phyloP scores from a whole-genome alignment of 1,139 yeast species.

The Taiozyma sp. region DNA sequence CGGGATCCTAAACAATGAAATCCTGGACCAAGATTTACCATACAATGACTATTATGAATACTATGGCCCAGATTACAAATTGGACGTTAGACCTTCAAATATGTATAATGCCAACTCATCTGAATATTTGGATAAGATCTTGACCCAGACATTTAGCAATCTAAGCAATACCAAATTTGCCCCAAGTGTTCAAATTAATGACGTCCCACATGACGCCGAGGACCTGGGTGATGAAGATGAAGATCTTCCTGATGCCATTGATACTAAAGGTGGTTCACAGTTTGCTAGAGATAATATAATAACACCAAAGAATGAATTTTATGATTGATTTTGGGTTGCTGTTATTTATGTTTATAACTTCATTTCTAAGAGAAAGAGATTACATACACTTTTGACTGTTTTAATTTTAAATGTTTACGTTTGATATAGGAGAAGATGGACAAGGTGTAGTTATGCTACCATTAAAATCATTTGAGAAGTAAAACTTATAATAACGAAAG shows the following conservation, averaged over 20 bases:
- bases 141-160: constrained; percentile 71
- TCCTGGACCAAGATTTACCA: constrained; percentile 79
- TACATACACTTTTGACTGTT: background rate
- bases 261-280: constrained; percentile 88
- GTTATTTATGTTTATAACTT: background rate
- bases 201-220: constrained; percentile 83
- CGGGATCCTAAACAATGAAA: constrained; percentile 75
- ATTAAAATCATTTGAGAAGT: background rate
- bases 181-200: constrained; percentile 91
- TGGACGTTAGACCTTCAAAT: constrained; percentile 91
- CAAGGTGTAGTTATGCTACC: background rate
- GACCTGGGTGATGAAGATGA: constrained; percentile 82
- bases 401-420: background rate
- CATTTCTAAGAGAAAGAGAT: background rate
- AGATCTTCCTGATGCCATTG: constrained; percentile 67
- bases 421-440: background rate
- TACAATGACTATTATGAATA: constrained; percentile 96
- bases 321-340: constrained; percentile 15
- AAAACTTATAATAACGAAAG: background rate
- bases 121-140: constrained; percentile 82
- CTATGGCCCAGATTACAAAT: constrained; percentile 92
- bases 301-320: constrained; percentile 63
- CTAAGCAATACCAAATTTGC: constrained; percentile 88
- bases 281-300: constrained; percentile 72
- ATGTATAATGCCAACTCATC: constrained; percentile 97